Percentiles rank a stretch among this genome's conserved stretches.
Evolutionary conservation across 164 flowering plant species (phyloP).

Genomic region (Malania oleifera): DNA sequence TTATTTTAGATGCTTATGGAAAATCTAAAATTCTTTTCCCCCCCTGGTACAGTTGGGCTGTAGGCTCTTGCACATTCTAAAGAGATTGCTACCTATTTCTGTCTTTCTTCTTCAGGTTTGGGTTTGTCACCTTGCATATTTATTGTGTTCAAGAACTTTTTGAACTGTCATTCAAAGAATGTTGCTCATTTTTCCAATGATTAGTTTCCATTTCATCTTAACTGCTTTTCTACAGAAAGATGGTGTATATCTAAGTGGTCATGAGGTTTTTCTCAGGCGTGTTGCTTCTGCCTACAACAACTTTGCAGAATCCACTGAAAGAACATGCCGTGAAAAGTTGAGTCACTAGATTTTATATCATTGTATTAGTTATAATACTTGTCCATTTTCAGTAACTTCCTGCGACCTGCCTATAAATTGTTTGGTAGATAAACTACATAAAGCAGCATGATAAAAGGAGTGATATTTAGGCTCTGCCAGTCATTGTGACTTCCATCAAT

Average conservation of each 20-base stretch:
- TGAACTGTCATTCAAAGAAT: neutral
- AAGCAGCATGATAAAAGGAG: no score
- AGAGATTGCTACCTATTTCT: conserved; percentile 90
- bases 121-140: neutral
- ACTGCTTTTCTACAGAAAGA: conserved; percentile 62
- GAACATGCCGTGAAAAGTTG: conserved; percentile 83
- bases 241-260: conserved; percentile 87
- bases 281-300: conserved; percentile 79
- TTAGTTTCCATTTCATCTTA: neutral
- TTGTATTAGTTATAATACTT: neutral
- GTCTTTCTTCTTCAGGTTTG: conserved; percentile 87
- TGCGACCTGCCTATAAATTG: conserved; percentile 6
- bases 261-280: conserved; percentile 87
- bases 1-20: conserved; percentile 1
- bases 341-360: neutral
- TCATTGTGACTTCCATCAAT: no score
- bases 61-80: conserved; percentile 82
- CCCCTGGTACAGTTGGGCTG: conserved; percentile 59
- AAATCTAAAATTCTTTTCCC: conserved; percentile 8
- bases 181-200: conserved; percentile 1
- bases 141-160: neutral
- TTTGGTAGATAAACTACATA: no score
- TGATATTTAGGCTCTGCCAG: no score
- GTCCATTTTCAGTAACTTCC: no score
- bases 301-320: conserved; percentile 87